Evolutionary conservation across 148 eudicot genomes (phyloP), one percentile per base, ranked within the genome.

Genomic region (Tetragonia tetragonoides): DNA sequence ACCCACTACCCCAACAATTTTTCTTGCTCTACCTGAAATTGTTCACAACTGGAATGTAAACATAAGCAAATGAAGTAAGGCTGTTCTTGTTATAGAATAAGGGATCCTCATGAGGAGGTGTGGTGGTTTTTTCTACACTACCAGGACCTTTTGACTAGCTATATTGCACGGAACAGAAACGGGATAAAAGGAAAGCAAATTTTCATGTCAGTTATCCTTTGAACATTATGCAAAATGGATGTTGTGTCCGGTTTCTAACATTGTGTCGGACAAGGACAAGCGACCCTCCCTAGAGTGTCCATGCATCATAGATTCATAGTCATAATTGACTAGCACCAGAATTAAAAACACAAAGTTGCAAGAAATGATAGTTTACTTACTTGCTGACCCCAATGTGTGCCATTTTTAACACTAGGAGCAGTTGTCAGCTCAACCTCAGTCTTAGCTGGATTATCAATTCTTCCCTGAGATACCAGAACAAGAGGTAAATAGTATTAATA

Each of bases 361-460:
- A 75, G 11, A 54, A 54, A 68, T 34, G 44, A 1, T 4, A 34
- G 46, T 42, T 37, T 75, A 84, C 93, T 70, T 80, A 93, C 99
- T 90, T 95, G 99, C 85, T 95, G 99, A 76, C 99, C 99, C 99
- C 99, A 95, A 80, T 95, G 99, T 37, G 99, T 95, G 78, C 90
- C 73, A 60, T 54, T 17, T 67, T 89, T 80, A 74, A 78, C 86
- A 77, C 92, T 87, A 11, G 99, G 99, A 77, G 95, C 97, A 73
- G 99, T 95, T 54, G 98, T 80, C 89, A 95, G 84, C 88, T 91
- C 95, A 54, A 95, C 75, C 47, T 93, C 97, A 20, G 78, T 37
- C 68, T 82, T 78, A 46, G 93, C 92, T 61, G 93, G 99, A 84
- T 83, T 83, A 79, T 88, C 92, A 73, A 77, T 74, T 60, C 91